Evolutionary conservation across 169 alveolate genomes (phyloP).

Genomic region (Eimeria praecox): DNA sequence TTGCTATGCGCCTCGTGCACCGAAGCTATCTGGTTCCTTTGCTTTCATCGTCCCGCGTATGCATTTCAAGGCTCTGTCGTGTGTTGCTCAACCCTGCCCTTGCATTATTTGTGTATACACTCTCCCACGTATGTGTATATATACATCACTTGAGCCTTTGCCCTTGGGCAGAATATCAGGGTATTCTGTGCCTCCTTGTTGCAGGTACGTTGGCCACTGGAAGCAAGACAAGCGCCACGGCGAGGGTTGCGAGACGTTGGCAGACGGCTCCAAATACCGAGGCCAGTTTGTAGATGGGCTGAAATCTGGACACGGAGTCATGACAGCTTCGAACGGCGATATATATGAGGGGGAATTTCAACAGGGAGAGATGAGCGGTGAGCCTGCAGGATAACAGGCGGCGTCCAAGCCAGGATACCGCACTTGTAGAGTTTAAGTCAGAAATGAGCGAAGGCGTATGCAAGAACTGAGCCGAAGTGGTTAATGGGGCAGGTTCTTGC

Average conservation of each 20-base stretch:
- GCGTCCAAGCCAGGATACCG: neutral
- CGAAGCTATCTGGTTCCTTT: neutral
- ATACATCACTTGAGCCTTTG: neutral
- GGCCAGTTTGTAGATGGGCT: constrained; percentile 88
- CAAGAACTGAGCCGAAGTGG: neutral
- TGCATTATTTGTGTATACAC: neutral
- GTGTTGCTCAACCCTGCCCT: neutral
- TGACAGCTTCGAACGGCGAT: constrained; percentile 88
- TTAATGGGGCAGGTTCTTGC: neutral
- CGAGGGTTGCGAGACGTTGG: constrained; percentile 85
- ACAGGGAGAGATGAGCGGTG: constrained; percentile 90
- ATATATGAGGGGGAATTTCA: constrained; percentile 87
- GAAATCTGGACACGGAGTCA: constrained; percentile 89
- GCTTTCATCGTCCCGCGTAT: neutral
- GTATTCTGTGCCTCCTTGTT: neutral
- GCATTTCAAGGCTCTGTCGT: neutral
- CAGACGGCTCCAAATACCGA: constrained; percentile 86
- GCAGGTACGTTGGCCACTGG: constrained; percentile 87
- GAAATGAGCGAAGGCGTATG: neutral
- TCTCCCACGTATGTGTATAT: neutral
- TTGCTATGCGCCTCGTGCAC: neutral
- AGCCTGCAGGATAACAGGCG: constrained; percentile 49
- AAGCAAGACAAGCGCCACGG: constrained; percentile 88
- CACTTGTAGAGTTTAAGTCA: neutral
- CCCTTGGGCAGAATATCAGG: neutral